Evolutionary conservation across 805 yeast genomes (phyloP), one percentile per base, ranked within the genome.

Genomic region (Suhomyces tanzawaensis): DNA sequence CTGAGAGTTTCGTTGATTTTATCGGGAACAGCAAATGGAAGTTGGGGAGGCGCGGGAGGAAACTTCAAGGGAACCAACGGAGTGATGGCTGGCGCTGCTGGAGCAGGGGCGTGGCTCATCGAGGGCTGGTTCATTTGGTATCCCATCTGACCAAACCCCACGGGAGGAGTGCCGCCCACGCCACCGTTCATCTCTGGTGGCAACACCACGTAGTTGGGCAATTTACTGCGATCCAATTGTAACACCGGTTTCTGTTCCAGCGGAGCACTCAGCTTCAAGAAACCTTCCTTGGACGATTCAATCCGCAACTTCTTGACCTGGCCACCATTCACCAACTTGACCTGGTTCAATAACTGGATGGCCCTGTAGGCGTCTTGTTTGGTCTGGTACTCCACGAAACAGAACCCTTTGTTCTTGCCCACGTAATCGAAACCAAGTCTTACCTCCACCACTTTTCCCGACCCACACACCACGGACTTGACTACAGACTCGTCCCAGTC

Each of bases 371-470:
- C 85, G 34, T 79, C 79, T 31, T 61, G 64, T 1, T 81, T 74
- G 14, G 55, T 51, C 38, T 50, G 60, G 49, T 77, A 81, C 55
- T 81, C 86, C 19, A 81, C 74, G 51, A 81, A 81, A 41, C 83
- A 76, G 48, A 73, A 81, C n/a, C 85, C 85, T 52, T 80, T 81
- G 50, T 78, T 76, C 44, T 76, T 74, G 8, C 81, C 78, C 8
- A 73, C 74, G 52, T 69, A 67, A 53, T 78, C 78, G 70, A 68
- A 71, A 62, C 82, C 71, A 59, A 82, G 58, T 47, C 86, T 71
- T 7, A 83, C 82, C 45, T 81, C 86, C 12, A 80, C 79, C 18
- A 85, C 76, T 3, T 76, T 74, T 1, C 93, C 93, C 7, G 85
- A 71, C 1, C 90, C 90, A 37, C 85, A 80, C 17, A 83, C 81